Evolutionary conservation across 495 filamentous ascomycete genomes (phyloP), one percentile per base, ranked within the genome.

Genomic region (Xylaria grammica): DNA sequence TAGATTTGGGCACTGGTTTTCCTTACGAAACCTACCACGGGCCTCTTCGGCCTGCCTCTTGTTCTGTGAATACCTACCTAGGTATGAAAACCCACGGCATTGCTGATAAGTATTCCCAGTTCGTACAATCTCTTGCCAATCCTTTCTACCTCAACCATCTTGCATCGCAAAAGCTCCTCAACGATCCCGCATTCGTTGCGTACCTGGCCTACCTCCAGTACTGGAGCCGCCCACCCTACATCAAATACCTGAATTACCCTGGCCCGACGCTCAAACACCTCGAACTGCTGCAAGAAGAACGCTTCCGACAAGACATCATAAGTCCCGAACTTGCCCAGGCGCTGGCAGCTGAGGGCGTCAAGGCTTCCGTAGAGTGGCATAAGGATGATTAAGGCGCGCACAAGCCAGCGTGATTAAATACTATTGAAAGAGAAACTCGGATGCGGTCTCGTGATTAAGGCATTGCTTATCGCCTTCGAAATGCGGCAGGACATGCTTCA

Each of bases 141-240:
- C 93, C 93, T 0, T 82, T 84, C 72, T 96, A 97, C 77, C 84
- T 96, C 30, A 91, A 91, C 68, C 87, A 94, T 68, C 87, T 97
- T 19, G 92, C 90, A 2, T 84, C 87, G 36, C 87, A 86, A 72
- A 79, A 87, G 76, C 70, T 82, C 72, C 74, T 90, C 70, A 78
- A 82, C 73, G 75, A 89, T 46, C 85, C 88, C 22, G 81, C 85
- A 19, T 97, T 96, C 75, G 78, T 93, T 48, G 88, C 86, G 51
- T 97, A 97, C 74, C 88, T 96, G 40, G 79, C 79, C 56, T 97
- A 97, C 72, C 87, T 97, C 59, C 89, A 88, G 66, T 96, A 97
- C 83, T 97, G 88, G 85, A 84, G 84, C 60, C 85, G 86, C 11
- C 91, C 91, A n/a, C 86, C 92, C 60, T 97, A 96, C 70, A 78